These are phyloP conservation scores for Malus orientalis DNA, from an alignment of 306 rosid species.

Conservation along the genomic window DNA sequence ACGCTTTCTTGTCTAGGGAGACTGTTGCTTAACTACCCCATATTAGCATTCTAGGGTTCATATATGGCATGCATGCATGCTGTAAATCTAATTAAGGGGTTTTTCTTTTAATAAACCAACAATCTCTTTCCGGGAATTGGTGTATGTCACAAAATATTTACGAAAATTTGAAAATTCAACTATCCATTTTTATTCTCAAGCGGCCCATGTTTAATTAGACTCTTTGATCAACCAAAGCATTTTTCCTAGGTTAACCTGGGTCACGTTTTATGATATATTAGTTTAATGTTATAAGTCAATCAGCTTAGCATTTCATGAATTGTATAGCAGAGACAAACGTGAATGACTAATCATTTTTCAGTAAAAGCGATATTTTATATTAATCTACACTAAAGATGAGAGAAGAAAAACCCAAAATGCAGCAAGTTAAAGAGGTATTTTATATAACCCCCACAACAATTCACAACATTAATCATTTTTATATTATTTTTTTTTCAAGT, in stretches of 20 bases:
- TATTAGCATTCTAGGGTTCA: not conserved
- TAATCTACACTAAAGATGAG: no score
- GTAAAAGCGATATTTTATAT: no score
- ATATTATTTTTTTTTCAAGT: not conserved
- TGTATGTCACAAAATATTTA: not conserved
- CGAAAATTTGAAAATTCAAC: not conserved
- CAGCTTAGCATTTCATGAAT: not conserved
- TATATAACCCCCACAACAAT: no score
- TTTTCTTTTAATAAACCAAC: not conserved
- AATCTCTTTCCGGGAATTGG: not conserved
- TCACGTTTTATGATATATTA: not conserved
- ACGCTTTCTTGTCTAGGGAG: not conserved
- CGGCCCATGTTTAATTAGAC: no score
- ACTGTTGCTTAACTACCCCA: not conserved
- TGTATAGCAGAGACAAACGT: no score
- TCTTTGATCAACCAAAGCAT: no score
- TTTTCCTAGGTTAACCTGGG: no score
- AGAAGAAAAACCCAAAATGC: no score
- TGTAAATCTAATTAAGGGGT: not conserved
- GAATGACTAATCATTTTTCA: no score
- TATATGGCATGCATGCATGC: not conserved
- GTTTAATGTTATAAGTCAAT: not conserved
- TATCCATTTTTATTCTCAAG: not conserved
- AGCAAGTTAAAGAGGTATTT: no score
- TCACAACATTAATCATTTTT: not conserved